Evolutionary conservation across 345 rosid genomes (phyloP), one percentile per base, ranked within the genome.

Genomic region (Streptanthus diversifolius): DNA sequence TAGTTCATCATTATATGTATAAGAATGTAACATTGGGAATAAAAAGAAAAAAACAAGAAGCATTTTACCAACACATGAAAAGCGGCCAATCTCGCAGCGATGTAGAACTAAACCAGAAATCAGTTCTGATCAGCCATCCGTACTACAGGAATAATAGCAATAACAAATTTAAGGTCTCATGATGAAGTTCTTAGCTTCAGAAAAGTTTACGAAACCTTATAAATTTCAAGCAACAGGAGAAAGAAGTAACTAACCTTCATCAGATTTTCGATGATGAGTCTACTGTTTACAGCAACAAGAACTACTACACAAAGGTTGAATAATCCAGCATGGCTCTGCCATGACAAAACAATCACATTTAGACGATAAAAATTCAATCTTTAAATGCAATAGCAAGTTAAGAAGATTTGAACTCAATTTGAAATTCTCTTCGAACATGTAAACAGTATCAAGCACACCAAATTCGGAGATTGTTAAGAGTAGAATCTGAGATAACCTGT

Each of bases 281-380:
- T 80, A 85, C 98, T 82, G 87, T 95, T 95, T 10, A 95, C 98
- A 18, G 99, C 99, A 68, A 95, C 77, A 68, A 95, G 97, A 76
- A 95, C 98, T 47, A 95, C 99, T 80, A 95, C 83, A 76, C 99
- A 92, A 3, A 95, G 89, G 79, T 95, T 95, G 83, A 92, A 92
- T 41, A 95, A 87, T 57, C 98, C 99, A 6, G 99, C 99, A 77
- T 95, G 99, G 73, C 99, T 95, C 99, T 95, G 88, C 73, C 78
- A 76, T 36, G 25, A 15, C 3, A 47, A 37, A 48, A 36, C 11
- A 21, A 70, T 15, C 54, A 77, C 48, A 60, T 10, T n/a, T n/a
- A n/a, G n/a, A n/a, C n/a, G n/a, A 10, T 6, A n/a, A 44, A 10
- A 1, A 3, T 2, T 17, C 3, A 13, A 52, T 40, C 37, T 63